Conservation (phyloP, 441 rosid species). For the Macaranga tanarius region DNA sequence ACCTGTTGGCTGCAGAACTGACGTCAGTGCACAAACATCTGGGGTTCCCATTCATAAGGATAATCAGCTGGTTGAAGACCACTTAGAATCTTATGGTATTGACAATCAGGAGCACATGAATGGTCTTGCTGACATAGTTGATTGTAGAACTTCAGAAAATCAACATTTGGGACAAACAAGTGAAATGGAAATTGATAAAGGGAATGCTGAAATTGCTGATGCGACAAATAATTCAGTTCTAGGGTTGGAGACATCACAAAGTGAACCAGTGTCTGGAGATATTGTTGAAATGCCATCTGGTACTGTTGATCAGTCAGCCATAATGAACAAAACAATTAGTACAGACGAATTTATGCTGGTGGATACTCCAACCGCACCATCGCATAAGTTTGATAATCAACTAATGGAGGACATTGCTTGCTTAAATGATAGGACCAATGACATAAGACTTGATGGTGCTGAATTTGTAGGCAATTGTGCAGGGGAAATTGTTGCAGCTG, state of each 20-base stretch:
- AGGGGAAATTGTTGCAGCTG: conserved; percentile 35
- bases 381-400: conserved; percentile 34
- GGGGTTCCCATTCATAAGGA: conserved; percentile 35
- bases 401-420: conserved; percentile 34
- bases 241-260: conserved; percentile 28
- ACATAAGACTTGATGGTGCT: conserved; percentile 27
- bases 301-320: conserved; percentile 4
- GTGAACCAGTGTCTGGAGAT: conserved; percentile 28
- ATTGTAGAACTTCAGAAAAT: conserved; percentile 28
- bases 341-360: conserved; percentile 33
- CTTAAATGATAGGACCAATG: conserved; percentile 35
- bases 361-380: conserved; percentile 32
- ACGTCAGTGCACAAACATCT: conserved; percentile 39
- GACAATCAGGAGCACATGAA: conserved; percentile 32
- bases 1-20: conserved; percentile 34
- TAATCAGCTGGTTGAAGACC: conserved; percentile 35
- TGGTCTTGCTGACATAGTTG: conserved; percentile 24
- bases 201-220: conserved; percentile 38
- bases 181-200: conserved; percentile 51
- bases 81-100: conserved; percentile 18
- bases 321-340: conserved; percentile 25
- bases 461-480: conserved; percentile 39
- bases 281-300: conserved; percentile 31
- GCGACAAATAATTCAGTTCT: conserved; percentile 33
- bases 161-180: conserved; percentile 40